Evolutionary conservation across 2,329 filamentous ascomycete species (phyloP), one percentile per base, ranked within the genome.

Genomic region (Sphaerulina populicola): DNA sequence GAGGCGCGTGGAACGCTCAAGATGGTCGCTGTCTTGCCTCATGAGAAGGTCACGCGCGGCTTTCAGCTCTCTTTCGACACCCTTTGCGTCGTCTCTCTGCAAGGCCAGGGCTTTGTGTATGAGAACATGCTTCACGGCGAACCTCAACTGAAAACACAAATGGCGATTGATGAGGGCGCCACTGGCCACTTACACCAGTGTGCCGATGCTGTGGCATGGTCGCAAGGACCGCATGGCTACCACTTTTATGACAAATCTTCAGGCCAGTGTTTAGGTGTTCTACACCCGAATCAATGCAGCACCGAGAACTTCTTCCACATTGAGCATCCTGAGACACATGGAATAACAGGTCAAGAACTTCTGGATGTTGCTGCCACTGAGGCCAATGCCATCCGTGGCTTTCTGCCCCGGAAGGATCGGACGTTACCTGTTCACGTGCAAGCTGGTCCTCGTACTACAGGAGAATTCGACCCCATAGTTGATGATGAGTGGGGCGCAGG

Each of bases 401-500:
- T 23, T 30, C 29, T 18, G 11, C 46, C 46, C 18, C 30, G 37
- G 15, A 21, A 41, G 23, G 40, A 49, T 11, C 46, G 46, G 31
- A 59, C 60, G 1, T 47, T 44, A 11, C 53, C 59, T 1, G 31
- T 64, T 1, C 44, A 56, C 14, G 46, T 64, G 4, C 21, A 57
- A 14, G 41, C 33, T 6, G 60, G 62, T 5, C 48, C 52, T 2
- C 4, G 49, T 60, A 42, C 56, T 56, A 6, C 15, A n/a, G 54
- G 49, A 9, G 47, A 52, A 5, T 40, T 44, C n/a, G 41, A 59
- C 37, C 51, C 58, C 3, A 51, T 61, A 3, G 61, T 63, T 1
- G 67, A 70, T 4, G 70, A 75, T 42, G 72, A 74, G 56, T 75
- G 72, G 72, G 73, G 73, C 14, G 71, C 73, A 2, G 72, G 72